phyloP scores from a whole-genome alignment of 768 basidiomycete species.

The Auricularia heimuer region DNA sequence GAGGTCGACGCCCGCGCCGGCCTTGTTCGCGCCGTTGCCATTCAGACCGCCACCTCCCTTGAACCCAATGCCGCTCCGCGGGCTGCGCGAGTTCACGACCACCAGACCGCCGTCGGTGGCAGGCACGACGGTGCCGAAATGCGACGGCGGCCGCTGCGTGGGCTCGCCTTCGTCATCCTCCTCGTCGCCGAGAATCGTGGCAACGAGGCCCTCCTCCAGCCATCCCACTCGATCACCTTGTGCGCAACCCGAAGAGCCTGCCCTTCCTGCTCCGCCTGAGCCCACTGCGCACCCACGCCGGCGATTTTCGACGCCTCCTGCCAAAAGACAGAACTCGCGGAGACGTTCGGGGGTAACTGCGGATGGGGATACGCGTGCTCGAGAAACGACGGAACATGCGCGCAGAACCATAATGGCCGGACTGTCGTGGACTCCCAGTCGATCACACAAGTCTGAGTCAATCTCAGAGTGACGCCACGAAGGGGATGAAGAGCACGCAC shows the following conservation, averaged over 20 bases:
- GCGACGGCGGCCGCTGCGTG: neutral
- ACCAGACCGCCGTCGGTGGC: neutral
- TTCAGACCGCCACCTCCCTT: neutral
- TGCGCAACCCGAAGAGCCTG: conserved; percentile 64
- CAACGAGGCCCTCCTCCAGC: conserved; percentile 79
- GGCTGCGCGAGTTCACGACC: neutral
- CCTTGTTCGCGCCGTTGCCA: neutral
- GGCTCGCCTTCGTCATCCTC: conserved; percentile 5
- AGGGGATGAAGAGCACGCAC: conserved; percentile 35
- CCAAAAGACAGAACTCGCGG: conserved; percentile 1
- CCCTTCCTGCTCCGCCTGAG: conserved; percentile 59
- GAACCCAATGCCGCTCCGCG: neutral
- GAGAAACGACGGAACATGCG: conserved; percentile 72
- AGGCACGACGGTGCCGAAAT: neutral
- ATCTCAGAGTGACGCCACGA: neutral
- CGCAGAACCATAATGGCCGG: conserved; percentile 75
- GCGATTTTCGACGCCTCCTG: conserved; percentile 22
- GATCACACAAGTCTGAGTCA: conserved; percentile 66
- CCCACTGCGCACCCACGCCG: conserved; percentile 56
- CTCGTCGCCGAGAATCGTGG: conserved; percentile 53
- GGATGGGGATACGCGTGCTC: conserved; percentile 38
- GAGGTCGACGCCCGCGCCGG: neutral
- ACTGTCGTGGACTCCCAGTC: conserved; percentile 91
- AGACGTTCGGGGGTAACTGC: neutral
- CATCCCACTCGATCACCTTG: conserved; percentile 80